A percentile compares a stretch with the other conserved stretches of the same genome.
Conservation (phyloP, 495 filamentous ascomycete species). For the Saxophila tyrrhenica region DNA sequence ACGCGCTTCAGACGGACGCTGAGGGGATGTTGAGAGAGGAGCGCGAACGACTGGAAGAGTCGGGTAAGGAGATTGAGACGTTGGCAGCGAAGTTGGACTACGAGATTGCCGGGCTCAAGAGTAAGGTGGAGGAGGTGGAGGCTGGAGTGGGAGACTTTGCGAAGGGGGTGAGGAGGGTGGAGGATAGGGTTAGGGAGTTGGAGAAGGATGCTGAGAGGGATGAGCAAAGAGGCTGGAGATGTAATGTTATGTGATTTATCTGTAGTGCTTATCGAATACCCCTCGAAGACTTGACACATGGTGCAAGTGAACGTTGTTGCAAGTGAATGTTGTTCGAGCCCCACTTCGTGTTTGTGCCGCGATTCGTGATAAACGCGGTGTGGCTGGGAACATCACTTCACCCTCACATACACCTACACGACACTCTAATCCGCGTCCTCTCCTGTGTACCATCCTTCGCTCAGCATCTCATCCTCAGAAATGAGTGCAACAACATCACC, state of each 20-base stretch:
- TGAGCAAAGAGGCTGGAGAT: slow-evolving; percentile 38
- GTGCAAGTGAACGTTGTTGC: too few species aligned
- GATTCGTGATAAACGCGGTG: not conserved
- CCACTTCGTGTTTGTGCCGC: too few species aligned
- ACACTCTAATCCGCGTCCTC: too few species aligned
- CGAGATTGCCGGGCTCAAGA: slow-evolving; percentile 69
- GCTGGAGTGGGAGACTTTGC: slow-evolving; percentile 71
- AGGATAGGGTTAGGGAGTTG: slow-evolving; percentile 61
- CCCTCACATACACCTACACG: not conserved
- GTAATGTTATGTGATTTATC: slow-evolving; percentile 1
- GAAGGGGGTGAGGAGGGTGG: slow-evolving; percentile 66
- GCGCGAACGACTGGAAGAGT: slow-evolving; percentile 54
- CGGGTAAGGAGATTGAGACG: slow-evolving; percentile 68
- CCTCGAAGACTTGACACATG: too few species aligned
- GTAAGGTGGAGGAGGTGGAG: slow-evolving; percentile 81
- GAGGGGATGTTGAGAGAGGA: slow-evolving; percentile 59
- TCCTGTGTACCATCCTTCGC: too few species aligned
- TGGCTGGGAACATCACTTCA: not conserved
- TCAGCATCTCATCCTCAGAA: not conserved
- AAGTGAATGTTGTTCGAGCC: too few species aligned
- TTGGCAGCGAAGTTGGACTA: slow-evolving; percentile 87
- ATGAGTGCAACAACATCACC: not conserved
- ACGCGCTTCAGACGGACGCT: slow-evolving; percentile 50
- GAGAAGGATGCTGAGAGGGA: slow-evolving; percentile 51
- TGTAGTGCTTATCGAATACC: too few species aligned